Conservation (phyloP, 83 land plant species). For the Thuja plicata region DNA sequence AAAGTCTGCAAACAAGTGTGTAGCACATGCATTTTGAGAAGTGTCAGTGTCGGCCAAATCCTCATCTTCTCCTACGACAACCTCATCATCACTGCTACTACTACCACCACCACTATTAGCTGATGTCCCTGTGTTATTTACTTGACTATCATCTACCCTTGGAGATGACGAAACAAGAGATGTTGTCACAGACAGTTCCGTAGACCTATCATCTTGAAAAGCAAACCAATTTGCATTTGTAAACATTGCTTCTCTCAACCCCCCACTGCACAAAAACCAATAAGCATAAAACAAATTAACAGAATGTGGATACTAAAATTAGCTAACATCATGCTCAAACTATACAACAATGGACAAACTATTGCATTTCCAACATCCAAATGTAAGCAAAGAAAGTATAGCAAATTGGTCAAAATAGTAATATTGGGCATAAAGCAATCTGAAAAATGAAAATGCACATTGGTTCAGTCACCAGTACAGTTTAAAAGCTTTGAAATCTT, state of each 20-base stretch:
- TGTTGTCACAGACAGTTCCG: constrained; percentile 29
- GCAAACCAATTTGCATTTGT: constrained; percentile 92
- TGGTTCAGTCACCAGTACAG: not conserved
- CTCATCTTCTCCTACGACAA: constrained; percentile 59
- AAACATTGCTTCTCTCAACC: constrained; percentile 47
- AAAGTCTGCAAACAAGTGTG: constrained; percentile 10
- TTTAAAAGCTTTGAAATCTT: not conserved
- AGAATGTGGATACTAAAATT: not conserved
- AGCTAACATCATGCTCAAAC: not conserved
- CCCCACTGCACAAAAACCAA: constrained; percentile 36
- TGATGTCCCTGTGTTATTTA: constrained; percentile 16
- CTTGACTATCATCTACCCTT: constrained; percentile 33
- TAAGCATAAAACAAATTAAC: not conserved
- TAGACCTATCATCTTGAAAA: constrained; percentile 65
- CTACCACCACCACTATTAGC: constrained; percentile 19
- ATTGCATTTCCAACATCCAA: not conserved
- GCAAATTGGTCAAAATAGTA: not conserved
- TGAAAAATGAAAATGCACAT: not conserved
- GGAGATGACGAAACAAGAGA: constrained; percentile 48
- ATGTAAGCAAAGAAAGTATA: not conserved
- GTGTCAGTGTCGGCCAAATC: constrained; percentile 59
- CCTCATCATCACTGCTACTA: constrained; percentile 55
- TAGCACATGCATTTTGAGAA: constrained; percentile 20
- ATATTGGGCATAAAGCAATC: not conserved
- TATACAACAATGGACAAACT: too few species aligned